Conservation (phyloP, 352 stramenopile species). For the Globisporangium irregulare region DNA sequence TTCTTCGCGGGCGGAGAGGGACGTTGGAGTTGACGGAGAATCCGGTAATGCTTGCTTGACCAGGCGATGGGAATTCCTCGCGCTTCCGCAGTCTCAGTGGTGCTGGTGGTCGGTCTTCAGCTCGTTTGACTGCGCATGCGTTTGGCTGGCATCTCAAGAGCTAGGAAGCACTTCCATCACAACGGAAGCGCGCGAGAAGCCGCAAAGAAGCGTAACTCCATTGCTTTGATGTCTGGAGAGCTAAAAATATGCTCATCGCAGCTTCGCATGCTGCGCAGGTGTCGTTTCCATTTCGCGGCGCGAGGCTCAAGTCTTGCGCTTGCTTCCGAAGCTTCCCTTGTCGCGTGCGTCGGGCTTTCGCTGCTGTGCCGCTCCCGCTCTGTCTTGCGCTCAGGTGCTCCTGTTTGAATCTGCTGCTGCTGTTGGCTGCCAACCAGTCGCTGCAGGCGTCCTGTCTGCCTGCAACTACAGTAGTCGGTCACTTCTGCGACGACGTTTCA, state of each 20-base stretch:
- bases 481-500: conserved; percentile 2
- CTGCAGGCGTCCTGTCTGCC: neutral
- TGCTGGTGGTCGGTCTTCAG: neutral
- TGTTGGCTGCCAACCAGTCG: neutral
- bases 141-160: neutral
- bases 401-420: neutral
- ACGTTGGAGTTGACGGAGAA: conserved; percentile 3
- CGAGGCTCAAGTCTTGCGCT: neutral
- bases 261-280: neutral
- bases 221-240: neutral
- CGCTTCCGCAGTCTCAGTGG: neutral
- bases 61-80: neutral
- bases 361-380: neutral
- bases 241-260: conserved; percentile 3
- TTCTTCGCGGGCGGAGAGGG: conserved; percentile 2
- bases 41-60: conserved; percentile 9
- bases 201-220: conserved; percentile 7
- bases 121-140: neutral
- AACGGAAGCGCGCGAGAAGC: conserved; percentile 4
- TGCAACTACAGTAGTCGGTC: neutral
- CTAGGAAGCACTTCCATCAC: neutral
- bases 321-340: neutral
- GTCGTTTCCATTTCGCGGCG: conserved; percentile 7
- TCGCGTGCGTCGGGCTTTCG: neutral
- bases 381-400: neutral